Base-by-base conservation (phyloP, 2,329 filamentous ascomycete genomes). In the Venturiaceae sp. region DNA sequence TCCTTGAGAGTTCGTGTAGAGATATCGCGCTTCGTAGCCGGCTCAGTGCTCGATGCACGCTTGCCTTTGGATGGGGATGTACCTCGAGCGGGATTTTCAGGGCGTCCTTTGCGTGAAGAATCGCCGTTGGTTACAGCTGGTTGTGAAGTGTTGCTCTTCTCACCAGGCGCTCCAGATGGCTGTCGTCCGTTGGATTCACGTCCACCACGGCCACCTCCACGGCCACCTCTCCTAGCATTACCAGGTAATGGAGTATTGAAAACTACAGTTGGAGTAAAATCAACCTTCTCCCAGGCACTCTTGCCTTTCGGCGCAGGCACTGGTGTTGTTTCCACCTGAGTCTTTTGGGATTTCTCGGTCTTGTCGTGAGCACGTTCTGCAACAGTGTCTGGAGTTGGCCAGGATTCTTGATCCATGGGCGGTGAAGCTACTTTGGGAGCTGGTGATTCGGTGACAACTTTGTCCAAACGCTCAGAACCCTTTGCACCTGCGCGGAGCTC, bases 321-420 rank as follows among this genome's bases (percentile, higher is more conserved):
- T 21, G 78, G 65, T 58, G 83, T 74, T n/a, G 81, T 84, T 62
- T 84, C 80, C 23, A 30, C 36, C 14, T 33, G 52, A 19, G 9
- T 11, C 23, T 46, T 72, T 63, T 88, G 86, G 53, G 85, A 83
- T 62, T 89, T 86, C 50, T 83, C 79, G 13, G 80, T 78, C 71
- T 90, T 90, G 58, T 85, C 80, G 57, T 83, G 57, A 36, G 19
- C 53, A n/a, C 47, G 19, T 30, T 61, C 56, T 78, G 1, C 83
- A 1, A 85, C 87, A 54, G 80, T 85, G 65, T 96, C 90, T 0
- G 91, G 91, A 2, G 92, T 97, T 16, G 94, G 94, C 94, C 94
- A 99, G 21, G 85, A 85, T 57, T 83, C 77, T 54, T 89, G 80
- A 71, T 97, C 92, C 60, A 82, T 84, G 28, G 88, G 88, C 34